A percentile compares a stretch with the other conserved stretches of the same genome.
Conservation (phyloP, 2,329 filamentous ascomycete genomes). For the Stromatinia cepivora region DNA sequence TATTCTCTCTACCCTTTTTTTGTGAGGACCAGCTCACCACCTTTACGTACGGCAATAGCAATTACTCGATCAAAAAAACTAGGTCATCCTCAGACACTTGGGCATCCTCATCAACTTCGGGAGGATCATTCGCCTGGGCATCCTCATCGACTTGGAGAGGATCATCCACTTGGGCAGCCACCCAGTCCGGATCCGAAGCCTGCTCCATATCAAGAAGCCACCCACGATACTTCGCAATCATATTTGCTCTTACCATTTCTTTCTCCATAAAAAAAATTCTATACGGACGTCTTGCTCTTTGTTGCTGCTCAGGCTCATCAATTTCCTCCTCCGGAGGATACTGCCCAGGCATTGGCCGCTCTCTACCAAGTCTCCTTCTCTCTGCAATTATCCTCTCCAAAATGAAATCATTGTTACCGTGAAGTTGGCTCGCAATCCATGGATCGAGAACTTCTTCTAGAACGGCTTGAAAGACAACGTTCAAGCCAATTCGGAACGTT, state of each 20-base stretch:
- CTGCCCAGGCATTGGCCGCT: neutral
- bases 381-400: neutral
- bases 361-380: neutral
- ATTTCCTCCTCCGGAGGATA: neutral
- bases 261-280: neutral
- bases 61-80: no score
- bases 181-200: no score
- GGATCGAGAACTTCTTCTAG: no score
- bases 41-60: no score
- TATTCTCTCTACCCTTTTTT: no score
- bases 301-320: no score
- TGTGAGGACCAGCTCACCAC: no score
- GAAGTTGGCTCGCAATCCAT: neutral
- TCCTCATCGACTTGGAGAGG: neutral
- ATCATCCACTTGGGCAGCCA: neutral
- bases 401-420: neutral
- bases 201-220: neutral
- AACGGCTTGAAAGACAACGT: neutral
- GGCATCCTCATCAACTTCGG: no score
- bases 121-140: no score
- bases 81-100: no score
- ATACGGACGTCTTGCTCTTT: neutral
- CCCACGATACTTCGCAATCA: neutral
- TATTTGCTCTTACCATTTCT: neutral
- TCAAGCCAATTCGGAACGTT: accelerated